A percentile compares a stretch with the other conserved stretches of the same genome.
These are phyloP conservation scores for Mycosphaerella sp. DNA, from an alignment of 2,329 filamentous ascomycete genomes.

Conservation along the genomic window DNA sequence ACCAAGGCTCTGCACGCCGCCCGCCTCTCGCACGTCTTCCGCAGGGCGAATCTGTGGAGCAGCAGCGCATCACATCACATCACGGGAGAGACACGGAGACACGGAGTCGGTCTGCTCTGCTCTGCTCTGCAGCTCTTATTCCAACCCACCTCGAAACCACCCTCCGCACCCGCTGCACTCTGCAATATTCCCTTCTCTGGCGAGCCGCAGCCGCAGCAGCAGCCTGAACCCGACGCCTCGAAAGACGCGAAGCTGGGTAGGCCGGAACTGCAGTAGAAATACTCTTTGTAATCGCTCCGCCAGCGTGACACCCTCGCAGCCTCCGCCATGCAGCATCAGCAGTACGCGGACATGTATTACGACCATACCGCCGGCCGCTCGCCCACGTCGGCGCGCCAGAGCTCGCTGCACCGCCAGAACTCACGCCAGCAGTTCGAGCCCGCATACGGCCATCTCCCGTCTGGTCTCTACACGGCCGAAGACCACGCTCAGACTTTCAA, in stretches of 20 bases:
- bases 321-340: slow-evolving; percentile 29
- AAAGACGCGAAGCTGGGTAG: slow-evolving; percentile 1
- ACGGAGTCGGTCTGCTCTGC: no score
- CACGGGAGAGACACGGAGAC: not conserved
- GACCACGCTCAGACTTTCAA: slow-evolving; percentile 50
- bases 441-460: slow-evolving; percentile 59
- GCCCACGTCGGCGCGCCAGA: slow-evolving; percentile 64
- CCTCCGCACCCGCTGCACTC: not conserved
- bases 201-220: not conserved
- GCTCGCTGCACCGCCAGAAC: slow-evolving; percentile 60
- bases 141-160: not conserved
- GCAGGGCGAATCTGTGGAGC: not conserved
- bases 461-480: slow-evolving; percentile 64
- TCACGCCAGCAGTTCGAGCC: slow-evolving; percentile 67
- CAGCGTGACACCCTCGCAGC: slow-evolving; percentile 11
- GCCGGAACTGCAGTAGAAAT: not conserved
- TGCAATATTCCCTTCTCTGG: not conserved
- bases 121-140: not conserved
- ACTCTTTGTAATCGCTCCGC: slow-evolving; percentile 6
- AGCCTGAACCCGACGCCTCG: not conserved
- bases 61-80: not conserved
- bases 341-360: slow-evolving; percentile 60
- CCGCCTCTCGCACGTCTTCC: not conserved
- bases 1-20: slow-evolving; percentile 5
- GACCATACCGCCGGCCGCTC: slow-evolving; percentile 62